Conservation (phyloP, 345 rosid genomes). For the Eucalyptus sp. region DNA sequence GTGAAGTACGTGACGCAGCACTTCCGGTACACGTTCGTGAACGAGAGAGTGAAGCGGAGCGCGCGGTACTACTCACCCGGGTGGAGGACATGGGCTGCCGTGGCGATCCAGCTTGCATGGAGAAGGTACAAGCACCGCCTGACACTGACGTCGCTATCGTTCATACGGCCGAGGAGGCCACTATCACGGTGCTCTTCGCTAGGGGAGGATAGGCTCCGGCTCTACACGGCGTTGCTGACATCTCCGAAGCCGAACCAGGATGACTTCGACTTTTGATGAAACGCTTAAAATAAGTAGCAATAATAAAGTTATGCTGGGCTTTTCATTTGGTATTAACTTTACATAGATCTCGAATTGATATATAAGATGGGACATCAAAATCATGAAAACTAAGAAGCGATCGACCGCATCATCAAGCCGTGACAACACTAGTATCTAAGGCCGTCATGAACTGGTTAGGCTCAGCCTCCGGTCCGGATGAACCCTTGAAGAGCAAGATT, state of each 20-base stretch:
- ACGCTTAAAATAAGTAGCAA: neutral
- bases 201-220: constrained; percentile 83
- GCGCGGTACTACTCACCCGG: constrained; percentile 95
- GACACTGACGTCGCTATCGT: constrained; percentile 74
- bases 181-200: constrained; percentile 73
- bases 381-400: neutral
- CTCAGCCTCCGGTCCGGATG: neutral
- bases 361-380: neutral
- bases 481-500: constrained; percentile 50
- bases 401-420: neutral
- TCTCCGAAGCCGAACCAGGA: constrained; percentile 97
- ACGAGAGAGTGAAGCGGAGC: constrained; percentile 83
- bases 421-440: neutral
- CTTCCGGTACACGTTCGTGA: constrained; percentile 91
- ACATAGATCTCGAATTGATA: neutral
- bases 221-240: constrained; percentile 83
- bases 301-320: neutral
- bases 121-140: constrained; percentile 74
- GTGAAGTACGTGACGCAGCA: constrained; percentile 92
- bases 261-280: constrained; percentile 63
- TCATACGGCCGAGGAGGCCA: constrained; percentile 85
- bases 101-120: constrained; percentile 97
- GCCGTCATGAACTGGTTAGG: neutral
- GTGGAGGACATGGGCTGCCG: constrained; percentile 98
- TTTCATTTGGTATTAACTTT: neutral